Conservation (phyloP, 306 rosid genomes). For the Rubus idaeus region DNA sequence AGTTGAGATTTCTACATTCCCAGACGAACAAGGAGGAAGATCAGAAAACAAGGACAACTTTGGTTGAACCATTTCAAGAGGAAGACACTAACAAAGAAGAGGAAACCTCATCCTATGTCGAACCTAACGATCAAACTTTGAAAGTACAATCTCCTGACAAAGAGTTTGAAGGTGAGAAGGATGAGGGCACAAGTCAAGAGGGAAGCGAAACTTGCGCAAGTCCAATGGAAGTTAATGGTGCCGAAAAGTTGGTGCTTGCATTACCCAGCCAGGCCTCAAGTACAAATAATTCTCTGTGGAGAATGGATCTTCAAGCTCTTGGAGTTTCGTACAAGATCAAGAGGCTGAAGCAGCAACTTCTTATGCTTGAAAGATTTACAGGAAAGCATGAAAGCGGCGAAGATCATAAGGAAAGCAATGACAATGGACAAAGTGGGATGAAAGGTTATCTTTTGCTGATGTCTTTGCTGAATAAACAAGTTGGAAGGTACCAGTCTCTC, state of each 20-base stretch:
- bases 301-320: constrained; percentile 92
- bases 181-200: constrained; percentile 25
- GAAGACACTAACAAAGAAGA: constrained; percentile 25
- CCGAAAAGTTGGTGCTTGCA: constrained; percentile 17
- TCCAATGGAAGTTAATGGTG: constrained; percentile 24
- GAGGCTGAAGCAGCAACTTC: constrained; percentile 86
- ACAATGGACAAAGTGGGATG: constrained; percentile 42
- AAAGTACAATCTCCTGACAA: constrained; percentile 36
- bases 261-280: constrained; percentile 23
- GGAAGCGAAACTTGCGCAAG: constrained; percentile 21
- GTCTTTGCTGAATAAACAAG: constrained; percentile 71
- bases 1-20: constrained; percentile 39
- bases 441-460: constrained; percentile 53
- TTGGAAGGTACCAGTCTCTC: constrained; percentile 73
- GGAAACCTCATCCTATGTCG: constrained; percentile 6
- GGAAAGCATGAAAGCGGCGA: constrained; percentile 64
- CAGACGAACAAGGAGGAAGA: constrained; percentile 41
- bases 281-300: constrained; percentile 47
- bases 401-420: constrained; percentile 34
- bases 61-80: constrained; percentile 30
- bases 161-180: constrained; percentile 36
- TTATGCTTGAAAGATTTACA: constrained; percentile 73
- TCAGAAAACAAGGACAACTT: constrained; percentile 45
- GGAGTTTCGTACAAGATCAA: constrained; percentile 91
- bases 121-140: constrained; percentile 11